Base-by-base conservation (phyloP, 2,329 filamentous ascomycete species). In the Chaetomium globosum region DNA sequence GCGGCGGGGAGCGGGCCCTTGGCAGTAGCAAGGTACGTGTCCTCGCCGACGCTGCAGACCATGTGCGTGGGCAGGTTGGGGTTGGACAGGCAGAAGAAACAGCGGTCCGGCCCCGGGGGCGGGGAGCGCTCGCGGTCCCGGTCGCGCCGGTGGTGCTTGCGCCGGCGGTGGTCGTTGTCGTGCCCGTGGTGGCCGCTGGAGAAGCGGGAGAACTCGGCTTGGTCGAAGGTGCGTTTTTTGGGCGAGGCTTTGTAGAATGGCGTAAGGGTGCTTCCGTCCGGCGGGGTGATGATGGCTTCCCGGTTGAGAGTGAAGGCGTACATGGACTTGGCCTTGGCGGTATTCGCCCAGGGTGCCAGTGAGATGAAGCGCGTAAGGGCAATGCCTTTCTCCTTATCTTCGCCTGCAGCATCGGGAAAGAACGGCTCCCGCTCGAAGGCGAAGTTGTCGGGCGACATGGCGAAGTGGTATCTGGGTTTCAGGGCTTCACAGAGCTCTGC, bases 1-100 rank as follows among this genome's bases (percentile, higher is more conserved):
- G 85, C 77, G 1, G 87, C 89, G 1, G 91, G 89, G 0, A 99
- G 82, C 5, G 95, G 93, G 0, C 95, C 95, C 76, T 97, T 97
- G 65, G 95, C 92, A 28, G 90, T 95, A 31, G 95, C 96, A 62
- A 98, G 79, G 76, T 98, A 98, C 61, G 88, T 85, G 66, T 96
- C 90, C 21, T 93, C 88, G 61, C 91, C 95, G 69, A 99, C 94
- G 30, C 90, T 93, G 69, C 90, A 90, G 72, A 97, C 89, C 77
- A 99, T 90, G 78, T 99, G 94, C 1, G 89, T 89, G 60, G 91
- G 90, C 53, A 95, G 81, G 67, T 89, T 90, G 6, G 90, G 87
- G 76, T 96, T 97, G 6, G 92, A 93, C 12, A 99, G 83, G 75
- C 95, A 99, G 80, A 99, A 98, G 81, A 95, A 99, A 79, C 95